Conservation (phyloP, 176 grass and related monocot genomes). For the Cenchrus purpureus region DNA sequence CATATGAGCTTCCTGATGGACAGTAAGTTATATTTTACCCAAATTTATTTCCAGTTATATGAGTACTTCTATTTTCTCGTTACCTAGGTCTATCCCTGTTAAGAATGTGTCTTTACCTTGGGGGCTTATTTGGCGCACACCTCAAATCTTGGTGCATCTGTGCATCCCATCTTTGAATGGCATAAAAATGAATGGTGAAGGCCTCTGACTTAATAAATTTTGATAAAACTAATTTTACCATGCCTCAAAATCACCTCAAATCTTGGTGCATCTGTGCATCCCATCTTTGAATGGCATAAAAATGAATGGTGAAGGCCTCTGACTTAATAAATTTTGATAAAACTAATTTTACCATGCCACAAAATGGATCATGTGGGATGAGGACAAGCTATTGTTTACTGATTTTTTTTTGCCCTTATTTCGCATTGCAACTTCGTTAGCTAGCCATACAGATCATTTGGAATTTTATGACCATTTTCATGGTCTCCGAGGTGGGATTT, state of each 20-base stretch:
- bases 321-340: slow-evolving; percentile 9
- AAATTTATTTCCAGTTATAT: slow-evolving; percentile 27
- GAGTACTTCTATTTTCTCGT: slow-evolving; percentile 17
- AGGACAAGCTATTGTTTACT: slow-evolving; percentile 19
- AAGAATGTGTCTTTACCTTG: neutral
- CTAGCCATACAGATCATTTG: neutral
- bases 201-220: slow-evolving; percentile 7
- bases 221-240: slow-evolving; percentile 5
- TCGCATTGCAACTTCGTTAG: slow-evolving; percentile 25
- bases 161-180: neutral
- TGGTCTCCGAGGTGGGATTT: slow-evolving; percentile 22
- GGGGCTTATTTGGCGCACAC: neutral
- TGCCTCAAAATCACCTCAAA: neutral
- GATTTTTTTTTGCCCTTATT: neutral
- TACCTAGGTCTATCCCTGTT: neutral
- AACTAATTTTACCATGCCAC: neutral
- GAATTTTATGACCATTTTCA: slow-evolving; percentile 1
- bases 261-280: no score
- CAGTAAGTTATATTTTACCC: slow-evolving; percentile 76
- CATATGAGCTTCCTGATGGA: slow-evolving; percentile 99
- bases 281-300: neutral
- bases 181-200: slow-evolving; percentile 13
- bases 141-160: neutral
- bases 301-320: neutral
- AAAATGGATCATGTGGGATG: neutral